Conservation (phyloP, 2,329 filamentous ascomycete genomes). For the Aspergillus brasiliensis region DNA sequence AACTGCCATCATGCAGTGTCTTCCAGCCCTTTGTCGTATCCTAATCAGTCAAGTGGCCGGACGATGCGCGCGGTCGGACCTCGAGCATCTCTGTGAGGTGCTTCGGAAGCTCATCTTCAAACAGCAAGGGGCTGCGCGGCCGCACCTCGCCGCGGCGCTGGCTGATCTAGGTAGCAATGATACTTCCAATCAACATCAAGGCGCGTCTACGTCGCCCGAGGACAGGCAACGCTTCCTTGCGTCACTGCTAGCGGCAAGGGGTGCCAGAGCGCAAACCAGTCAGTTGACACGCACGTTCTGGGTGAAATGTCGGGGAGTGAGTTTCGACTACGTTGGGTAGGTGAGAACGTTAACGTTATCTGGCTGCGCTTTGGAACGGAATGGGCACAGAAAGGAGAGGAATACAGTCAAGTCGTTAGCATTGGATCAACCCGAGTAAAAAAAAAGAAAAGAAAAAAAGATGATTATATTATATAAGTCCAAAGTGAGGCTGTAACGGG, state of each 20-base stretch:
- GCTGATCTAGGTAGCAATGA: conserved; percentile 29
- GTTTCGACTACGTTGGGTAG: conserved; percentile 43
- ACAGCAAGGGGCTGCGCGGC: conserved; percentile 42
- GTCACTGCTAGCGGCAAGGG: conserved; percentile 41
- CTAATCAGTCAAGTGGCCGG: conserved; percentile 46
- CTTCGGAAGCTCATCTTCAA: conserved; percentile 46
- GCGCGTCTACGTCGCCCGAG: conserved; percentile 31
- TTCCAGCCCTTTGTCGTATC: conserved; percentile 42
- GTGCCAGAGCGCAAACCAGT: conserved; percentile 39
- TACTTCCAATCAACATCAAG: conserved; percentile 23
- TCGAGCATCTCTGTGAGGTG: conserved; percentile 45
- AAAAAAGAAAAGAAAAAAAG: neutral
- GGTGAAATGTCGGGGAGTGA: conserved; percentile 46
- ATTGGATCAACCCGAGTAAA: conserved; percentile 8
- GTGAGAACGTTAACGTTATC: conserved; percentile 11
- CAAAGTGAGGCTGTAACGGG: conserved; percentile 17
- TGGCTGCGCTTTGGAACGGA: conserved; percentile 5
- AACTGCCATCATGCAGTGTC: conserved; percentile 37
- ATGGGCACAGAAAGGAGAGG: neutral
- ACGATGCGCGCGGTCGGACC: conserved; percentile 48
- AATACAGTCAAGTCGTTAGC: neutral
- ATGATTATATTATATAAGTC: neutral
- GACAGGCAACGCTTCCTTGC: conserved; percentile 46
- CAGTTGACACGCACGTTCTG: conserved; percentile 46
- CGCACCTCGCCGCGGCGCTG: conserved; percentile 40